Base-by-base conservation (phyloP, 2,329 filamentous ascomycete species). In the Calonectria ilicicola region DNA sequence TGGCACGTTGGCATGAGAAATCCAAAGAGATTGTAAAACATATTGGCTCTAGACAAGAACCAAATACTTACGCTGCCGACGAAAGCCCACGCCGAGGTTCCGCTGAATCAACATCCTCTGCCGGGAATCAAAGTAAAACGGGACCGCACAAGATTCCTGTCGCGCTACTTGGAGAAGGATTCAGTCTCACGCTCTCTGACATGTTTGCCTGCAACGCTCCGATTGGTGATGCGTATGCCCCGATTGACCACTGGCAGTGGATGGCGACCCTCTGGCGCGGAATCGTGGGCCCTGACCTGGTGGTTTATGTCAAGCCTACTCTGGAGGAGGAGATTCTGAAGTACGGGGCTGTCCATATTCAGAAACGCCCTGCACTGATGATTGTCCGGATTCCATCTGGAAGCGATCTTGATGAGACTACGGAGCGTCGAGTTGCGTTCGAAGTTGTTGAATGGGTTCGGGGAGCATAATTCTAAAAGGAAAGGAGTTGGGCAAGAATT, bases 221-320 rank as follows among this genome's bases (percentile, higher is more conserved):
- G 1, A 95, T 97, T 76, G 86, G 89, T 21, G 95, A 98, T 80
- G 88, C 89, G 8, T 98, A 97, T 82, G 90, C 91, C 19, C 92
- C 94, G 0, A 89, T 94, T n/a, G 95, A 98, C 79, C 96, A 98
- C 85, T 98, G 96, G 95, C 94, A 97, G 83, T 98, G 96, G 96
- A 95, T 97, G 87, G 96, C 96, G 42, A 96, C 94, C 51, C 89
- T 98, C 26, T 98, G 96, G 96, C 92, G 96, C 12, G 95, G 95
- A 12, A 93, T 94, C 67, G 89, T 96, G 1, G 95, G 94, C 0
- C 92, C 96, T 0, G 96, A 98, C 82, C 85, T 96, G 56, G 93
- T 93, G 1, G 87, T 97, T 32, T 95, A 93, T 79, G 89, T 94
- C 21, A 88, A 87, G 78, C 77, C 82, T 44, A 78, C 79, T 56